A percentile compares a stretch with the other conserved stretches of the same genome.
phyloP scores from a whole-genome alignment of 176 grass and related monocot species.

The Zoysia pacifica region DNA sequence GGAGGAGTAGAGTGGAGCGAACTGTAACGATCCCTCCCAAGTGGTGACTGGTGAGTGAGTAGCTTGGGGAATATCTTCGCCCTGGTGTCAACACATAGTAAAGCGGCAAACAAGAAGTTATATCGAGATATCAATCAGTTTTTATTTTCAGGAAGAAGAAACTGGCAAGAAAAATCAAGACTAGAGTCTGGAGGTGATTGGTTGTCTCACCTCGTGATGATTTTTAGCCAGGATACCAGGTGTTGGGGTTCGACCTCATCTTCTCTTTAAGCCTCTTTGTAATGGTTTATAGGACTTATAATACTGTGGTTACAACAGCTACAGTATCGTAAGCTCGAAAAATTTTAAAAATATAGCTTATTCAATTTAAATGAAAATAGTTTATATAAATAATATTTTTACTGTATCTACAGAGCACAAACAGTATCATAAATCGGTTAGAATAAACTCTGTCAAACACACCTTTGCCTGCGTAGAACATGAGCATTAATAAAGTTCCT shows the following conservation, averaged over 20 bases:
- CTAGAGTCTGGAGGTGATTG: neutral
- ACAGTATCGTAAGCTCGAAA: too few species aligned
- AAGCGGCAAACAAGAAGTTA: neutral
- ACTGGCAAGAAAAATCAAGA: neutral
- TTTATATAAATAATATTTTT: too few species aligned
- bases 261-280: conserved; percentile 39
- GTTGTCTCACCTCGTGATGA: conserved; percentile 41
- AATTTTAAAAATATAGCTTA: too few species aligned
- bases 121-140: neutral
- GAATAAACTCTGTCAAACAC: too few species aligned
- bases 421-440: too few species aligned
- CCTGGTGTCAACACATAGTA: conserved; percentile 34
- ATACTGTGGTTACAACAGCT: too few species aligned
- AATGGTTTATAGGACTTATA: too few species aligned
- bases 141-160: neutral
- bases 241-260: conserved; percentile 66
- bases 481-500: conserved; percentile 3
- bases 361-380: too few species aligned
- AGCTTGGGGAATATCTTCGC: conserved; percentile 49
- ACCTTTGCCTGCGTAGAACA: too few species aligned
- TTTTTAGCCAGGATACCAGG: conserved; percentile 80
- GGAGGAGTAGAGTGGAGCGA: conserved; percentile 49
- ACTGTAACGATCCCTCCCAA: conserved; percentile 40
- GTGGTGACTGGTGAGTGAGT: conserved; percentile 28
- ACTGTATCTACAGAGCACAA: too few species aligned